These are phyloP conservation scores for Aspergillus cavernicola DNA, from an alignment of 495 filamentous ascomycete species.

Conservation along the genomic window DNA sequence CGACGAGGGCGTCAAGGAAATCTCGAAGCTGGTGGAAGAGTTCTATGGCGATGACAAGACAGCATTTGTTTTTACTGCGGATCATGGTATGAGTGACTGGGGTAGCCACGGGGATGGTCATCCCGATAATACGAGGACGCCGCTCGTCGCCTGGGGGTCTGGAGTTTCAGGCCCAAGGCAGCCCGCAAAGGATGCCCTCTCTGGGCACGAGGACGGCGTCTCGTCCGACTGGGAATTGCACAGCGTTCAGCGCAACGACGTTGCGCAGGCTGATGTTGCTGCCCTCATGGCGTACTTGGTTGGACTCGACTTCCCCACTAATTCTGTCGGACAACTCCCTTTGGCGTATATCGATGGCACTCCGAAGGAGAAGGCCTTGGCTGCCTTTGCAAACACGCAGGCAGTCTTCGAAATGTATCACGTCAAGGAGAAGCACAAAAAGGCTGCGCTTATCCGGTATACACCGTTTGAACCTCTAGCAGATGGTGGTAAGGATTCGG, in stretches of 20 bases:
- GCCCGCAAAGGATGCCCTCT: constrained; percentile 47
- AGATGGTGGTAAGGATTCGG: constrained; percentile 53
- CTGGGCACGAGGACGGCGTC: constrained; percentile 89
- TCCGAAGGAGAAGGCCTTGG: constrained; percentile 74
- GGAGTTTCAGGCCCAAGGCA: constrained; percentile 75
- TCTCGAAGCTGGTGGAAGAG: constrained; percentile 74
- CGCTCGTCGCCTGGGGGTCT: constrained; percentile 90
- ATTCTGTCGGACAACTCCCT: constrained; percentile 93
- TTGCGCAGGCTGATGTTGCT: constrained; percentile 91
- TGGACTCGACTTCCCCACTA: constrained; percentile 87
- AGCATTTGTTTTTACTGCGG: constrained; percentile 94
- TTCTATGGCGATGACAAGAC: constrained; percentile 94
- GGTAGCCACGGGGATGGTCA: constrained; percentile 97
- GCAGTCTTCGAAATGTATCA: constrained; percentile 95
- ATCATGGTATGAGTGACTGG: constrained; percentile 99
- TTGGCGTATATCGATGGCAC: constrained; percentile 72
- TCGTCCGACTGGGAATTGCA: constrained; percentile 85
- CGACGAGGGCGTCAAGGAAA: constrained; percentile 80
- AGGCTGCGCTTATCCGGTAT: constrained; percentile 68
- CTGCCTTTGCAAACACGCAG: constrained; percentile 78
- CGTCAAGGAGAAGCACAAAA: constrained; percentile 89
- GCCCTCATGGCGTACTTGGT: constrained; percentile 95
- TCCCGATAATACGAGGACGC: constrained; percentile 94
- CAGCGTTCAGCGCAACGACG: constrained; percentile 79
- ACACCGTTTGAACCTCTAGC: constrained; percentile 63